These are phyloP conservation scores for Lycium barbarum DNA, from an alignment of 257 asterid genomes.

Conservation along the genomic window DNA sequence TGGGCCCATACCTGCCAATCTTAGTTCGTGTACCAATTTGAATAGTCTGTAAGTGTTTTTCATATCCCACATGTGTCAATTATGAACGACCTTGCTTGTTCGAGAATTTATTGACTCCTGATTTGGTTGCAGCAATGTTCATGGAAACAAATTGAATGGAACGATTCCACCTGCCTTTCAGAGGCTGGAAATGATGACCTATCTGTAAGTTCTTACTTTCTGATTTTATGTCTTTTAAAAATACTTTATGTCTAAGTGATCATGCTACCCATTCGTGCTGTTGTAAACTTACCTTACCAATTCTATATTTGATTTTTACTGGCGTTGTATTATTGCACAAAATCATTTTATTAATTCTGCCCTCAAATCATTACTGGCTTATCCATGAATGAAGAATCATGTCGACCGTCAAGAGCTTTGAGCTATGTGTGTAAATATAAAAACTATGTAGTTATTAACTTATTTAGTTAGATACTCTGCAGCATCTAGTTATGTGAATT, in stretches of 20 bases:
- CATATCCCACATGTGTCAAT: not conserved
- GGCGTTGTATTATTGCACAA: not conserved
- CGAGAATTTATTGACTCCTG: not conserved
- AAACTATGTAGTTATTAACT: not conserved
- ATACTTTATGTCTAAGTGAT: not conserved
- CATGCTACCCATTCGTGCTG: not conserved
- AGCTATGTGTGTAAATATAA: not conserved
- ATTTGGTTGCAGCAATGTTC: conserved; percentile 65
- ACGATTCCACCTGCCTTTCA: conserved; percentile 79
- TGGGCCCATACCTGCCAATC: conserved; percentile 87
- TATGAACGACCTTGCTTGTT: not conserved
- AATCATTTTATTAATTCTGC: not conserved
- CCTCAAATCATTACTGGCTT: not conserved
- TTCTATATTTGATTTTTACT: not conserved
- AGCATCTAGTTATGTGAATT: not conserved
- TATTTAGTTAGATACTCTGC: not conserved
- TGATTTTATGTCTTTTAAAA: not conserved
- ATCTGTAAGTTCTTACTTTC: conserved; percentile 69
- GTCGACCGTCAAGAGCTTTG: not conserved
- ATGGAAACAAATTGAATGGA: conserved; percentile 83
- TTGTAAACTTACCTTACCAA: not conserved
- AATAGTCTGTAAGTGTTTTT: conserved; percentile 85
- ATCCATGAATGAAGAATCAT: not conserved
- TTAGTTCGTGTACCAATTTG: conserved; percentile 91
- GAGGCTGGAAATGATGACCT: conserved; percentile 89